phyloP scores from a whole-genome alignment of 441 rosid species.

The Gossypium trilobum region DNA sequence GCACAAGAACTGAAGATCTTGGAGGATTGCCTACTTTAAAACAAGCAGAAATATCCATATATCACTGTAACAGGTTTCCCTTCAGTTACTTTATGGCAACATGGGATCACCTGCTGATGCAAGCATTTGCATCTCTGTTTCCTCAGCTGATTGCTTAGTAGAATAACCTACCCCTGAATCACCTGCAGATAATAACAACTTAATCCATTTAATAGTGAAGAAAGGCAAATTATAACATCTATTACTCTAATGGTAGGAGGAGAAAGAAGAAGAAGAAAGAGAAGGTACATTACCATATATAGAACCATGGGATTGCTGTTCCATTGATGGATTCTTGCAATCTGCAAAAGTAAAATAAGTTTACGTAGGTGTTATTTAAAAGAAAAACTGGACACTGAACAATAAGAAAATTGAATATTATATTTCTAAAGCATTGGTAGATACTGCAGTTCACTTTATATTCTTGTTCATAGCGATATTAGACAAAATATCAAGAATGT shows the following conservation, averaged over 20 bases:
- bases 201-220: conserved; percentile 5
- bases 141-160: conserved; percentile 35
- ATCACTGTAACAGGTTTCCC: conserved; percentile 4
- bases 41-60: conserved; percentile 14
- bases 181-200: conserved; percentile 32
- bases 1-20: conserved; percentile 15
- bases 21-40: conserved; percentile 17
- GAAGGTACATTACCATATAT: conserved; percentile 22
- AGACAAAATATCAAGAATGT: not conserved
- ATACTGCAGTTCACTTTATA: not conserved
- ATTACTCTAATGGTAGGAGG: too few species aligned
- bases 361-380: not conserved
- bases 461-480: not conserved
- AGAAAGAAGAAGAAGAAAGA: too few species aligned
- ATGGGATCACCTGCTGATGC: conserved; percentile 64
- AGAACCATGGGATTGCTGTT: conserved; percentile 27
- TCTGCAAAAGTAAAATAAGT: conserved; percentile 26
- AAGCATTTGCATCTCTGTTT: conserved; percentile 52
- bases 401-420: not conserved
- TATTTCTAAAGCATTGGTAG: not conserved
- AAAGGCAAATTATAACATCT: not conserved
- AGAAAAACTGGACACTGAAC: not conserved
- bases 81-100: conserved; percentile 31
- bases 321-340: conserved; percentile 30
- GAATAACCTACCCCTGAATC: conserved; percentile 38